These are phyloP conservation scores for Coemansia sp. DNA, from an alignment of 192 early-diverging fungal species.

Conservation along the genomic window DNA sequence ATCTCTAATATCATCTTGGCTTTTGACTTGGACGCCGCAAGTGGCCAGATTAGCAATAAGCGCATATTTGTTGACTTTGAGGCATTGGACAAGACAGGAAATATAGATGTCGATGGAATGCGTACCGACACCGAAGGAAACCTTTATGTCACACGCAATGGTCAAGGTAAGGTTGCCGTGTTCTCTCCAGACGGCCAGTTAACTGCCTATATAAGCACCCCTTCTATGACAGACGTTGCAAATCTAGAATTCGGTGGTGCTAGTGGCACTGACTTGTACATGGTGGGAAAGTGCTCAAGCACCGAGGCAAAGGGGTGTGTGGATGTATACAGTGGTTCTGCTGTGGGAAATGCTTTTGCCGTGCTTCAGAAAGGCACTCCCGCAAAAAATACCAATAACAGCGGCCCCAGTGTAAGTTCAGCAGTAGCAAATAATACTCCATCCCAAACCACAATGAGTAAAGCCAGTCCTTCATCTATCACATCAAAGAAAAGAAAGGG, in stretches of 20 bases:
- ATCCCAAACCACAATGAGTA: too few relatives aligned
- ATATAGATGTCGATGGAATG: constrained; percentile 56
- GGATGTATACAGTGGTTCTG: constrained; percentile 13
- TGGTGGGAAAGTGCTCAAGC: constrained; percentile 50
- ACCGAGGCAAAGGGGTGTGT: constrained; percentile 48
- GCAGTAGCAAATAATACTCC: too few relatives aligned
- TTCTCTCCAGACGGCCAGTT: constrained; percentile 43
- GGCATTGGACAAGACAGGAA: constrained; percentile 36
- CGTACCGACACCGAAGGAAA: constrained; percentile 51
- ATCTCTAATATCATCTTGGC: constrained; percentile 47
- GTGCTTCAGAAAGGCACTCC: constrained; percentile 3
- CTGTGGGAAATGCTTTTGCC: constrained; percentile 20
- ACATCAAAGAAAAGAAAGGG: too few relatives aligned
- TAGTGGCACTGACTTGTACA: constrained; percentile 41
- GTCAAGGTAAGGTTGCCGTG: constrained; percentile 48
- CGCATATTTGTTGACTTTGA: constrained; percentile 50
- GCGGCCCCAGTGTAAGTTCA: too few relatives aligned
- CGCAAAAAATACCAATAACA: too few relatives aligned
- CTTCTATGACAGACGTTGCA: constrained; percentile 17
- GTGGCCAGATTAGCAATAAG: constrained; percentile 29
- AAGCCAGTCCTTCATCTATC: too few relatives aligned
- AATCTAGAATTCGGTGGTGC: constrained; percentile 55
- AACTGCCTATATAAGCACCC: constrained; percentile 18
- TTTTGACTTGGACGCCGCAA: constrained; percentile 42
- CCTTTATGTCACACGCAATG: constrained; percentile 55